Evolutionary conservation across 352 stramenopile genomes (phyloP).

Genomic region (Pythium scleroteichum): DNA sequence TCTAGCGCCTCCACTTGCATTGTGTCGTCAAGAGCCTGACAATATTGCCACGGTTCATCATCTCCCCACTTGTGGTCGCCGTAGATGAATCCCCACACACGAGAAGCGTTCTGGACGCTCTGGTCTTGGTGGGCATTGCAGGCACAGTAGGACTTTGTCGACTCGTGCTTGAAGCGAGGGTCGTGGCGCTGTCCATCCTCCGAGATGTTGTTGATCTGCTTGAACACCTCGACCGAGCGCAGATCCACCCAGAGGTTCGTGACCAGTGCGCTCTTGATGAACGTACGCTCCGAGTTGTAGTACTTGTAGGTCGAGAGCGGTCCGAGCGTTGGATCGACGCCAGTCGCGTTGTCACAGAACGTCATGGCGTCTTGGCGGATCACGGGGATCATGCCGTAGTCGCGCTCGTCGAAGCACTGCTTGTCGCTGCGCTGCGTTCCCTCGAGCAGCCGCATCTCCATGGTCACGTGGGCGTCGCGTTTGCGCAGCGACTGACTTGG

Average conservation of each 20-base stretch:
- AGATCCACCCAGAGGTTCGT: slow-evolving; percentile 59
- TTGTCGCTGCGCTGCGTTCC: neutral
- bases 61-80: slow-evolving; percentile 3
- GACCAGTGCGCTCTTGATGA: slow-evolving; percentile 34
- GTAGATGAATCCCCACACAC: slow-evolving; percentile 9
- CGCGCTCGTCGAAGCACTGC: slow-evolving; percentile 11
- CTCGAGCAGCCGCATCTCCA: neutral
- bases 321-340: slow-evolving; percentile 20
- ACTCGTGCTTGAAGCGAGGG: slow-evolving; percentile 28
- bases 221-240: slow-evolving; percentile 20
- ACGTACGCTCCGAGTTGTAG: slow-evolving; percentile 17
- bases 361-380: neutral
- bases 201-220: slow-evolving; percentile 29
- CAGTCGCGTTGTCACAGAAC: slow-evolving; percentile 7
- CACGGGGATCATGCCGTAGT: slow-evolving; percentile 10
- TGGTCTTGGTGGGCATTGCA: slow-evolving; percentile 6
- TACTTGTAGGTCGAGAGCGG: slow-evolving; percentile 10
- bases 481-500: neutral
- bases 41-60: slow-evolving; percentile 4
- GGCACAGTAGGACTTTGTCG: slow-evolving; percentile 18
- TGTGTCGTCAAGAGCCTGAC: neutral
- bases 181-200: slow-evolving; percentile 39
- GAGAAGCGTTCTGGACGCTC: neutral
- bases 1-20: neutral
- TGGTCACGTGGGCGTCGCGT: neutral